A percentile compares a stretch with the other conserved stretches of the same genome.
Evolutionary conservation across 1,284 basidiomycete genomes (phyloP).

Genomic region (Leccinum idahoense): DNA sequence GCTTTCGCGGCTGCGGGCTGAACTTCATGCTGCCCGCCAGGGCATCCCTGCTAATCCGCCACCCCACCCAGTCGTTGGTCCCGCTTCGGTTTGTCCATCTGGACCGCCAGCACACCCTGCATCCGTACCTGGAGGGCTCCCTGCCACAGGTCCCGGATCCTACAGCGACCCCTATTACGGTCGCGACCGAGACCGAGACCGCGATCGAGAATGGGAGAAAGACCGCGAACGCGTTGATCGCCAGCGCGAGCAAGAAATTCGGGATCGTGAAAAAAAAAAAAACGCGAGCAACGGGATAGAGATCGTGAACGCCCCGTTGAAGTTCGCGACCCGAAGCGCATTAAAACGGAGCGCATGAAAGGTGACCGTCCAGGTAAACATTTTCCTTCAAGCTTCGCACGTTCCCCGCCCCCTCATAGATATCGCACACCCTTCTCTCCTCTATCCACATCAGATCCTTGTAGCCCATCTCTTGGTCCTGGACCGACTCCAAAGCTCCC

Average conservation of each 20-base stretch:
- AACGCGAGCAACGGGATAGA: slow-evolving; percentile 33
- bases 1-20: slow-evolving; percentile 58
- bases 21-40: slow-evolving; percentile 50
- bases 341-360: slow-evolving; percentile 42
- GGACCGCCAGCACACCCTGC: slow-evolving; percentile 26
- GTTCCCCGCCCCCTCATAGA: slow-evolving; percentile 28
- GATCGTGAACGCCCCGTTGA: slow-evolving; percentile 32
- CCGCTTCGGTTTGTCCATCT: slow-evolving; percentile 30
- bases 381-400: slow-evolving; percentile 19
- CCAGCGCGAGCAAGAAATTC: slow-evolving; percentile 33
- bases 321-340: slow-evolving; percentile 41
- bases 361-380: slow-evolving; percentile 35
- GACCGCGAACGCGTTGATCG: slow-evolving; percentile 34
- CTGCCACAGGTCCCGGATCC: slow-evolving; percentile 31
- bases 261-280: slow-evolving; percentile 28
- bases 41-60: slow-evolving; percentile 29
- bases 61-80: slow-evolving; percentile 31
- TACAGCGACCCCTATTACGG: slow-evolving; percentile 37
- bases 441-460: slow-evolving; percentile 27
- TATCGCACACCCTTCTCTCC: slow-evolving; percentile 23
- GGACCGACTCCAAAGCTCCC: slow-evolving; percentile 31
- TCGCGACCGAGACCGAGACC: slow-evolving; percentile 37
- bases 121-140: slow-evolving; percentile 27
- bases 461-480: slow-evolving; percentile 32
- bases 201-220: slow-evolving; percentile 35